Evolutionary conservation across 2,329 filamentous ascomycete species (phyloP), one percentile per base, ranked within the genome.

Genomic region (Zymoseptoria pseudotritici): DNA sequence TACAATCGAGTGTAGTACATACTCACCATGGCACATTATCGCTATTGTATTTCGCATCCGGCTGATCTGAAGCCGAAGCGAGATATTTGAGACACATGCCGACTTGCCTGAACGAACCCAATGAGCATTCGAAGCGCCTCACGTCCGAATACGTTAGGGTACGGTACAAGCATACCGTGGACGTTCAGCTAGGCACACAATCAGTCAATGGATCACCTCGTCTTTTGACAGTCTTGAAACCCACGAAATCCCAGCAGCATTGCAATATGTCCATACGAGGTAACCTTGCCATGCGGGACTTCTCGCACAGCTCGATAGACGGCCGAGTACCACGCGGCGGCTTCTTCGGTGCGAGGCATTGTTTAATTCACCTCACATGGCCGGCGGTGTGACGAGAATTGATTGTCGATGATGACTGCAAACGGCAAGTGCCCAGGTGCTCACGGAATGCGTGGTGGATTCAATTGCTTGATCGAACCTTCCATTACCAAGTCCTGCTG

Each of bases 71-170:
- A 60, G 67, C 73, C 75, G 79, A 58, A 72, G 91, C 84, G 11
- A 97, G 84, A 72, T 96, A 87, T 73, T 96, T 97, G 24, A 97
- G 83, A 74, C 89, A 95, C 53, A 94, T 81, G 57, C 93, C 93
- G 6, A 97, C 92, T 76, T 97, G 93, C 59, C 92, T 67, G 36
- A 21, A 20, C 19, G 20, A 31, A 54, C 46, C 11, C 26, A 29
- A 29, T 9, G 26, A 29, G 6, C 26, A 29, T 29, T 9, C 26
- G 6, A 9, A 29, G 26, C 26, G 8, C 26, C 26, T 24, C 22
- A 24, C 22, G 22, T 24, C 4, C 22, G 6, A 4, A 24, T 1
- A 24, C 22, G 22, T 5, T 5, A 4, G 22, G 22, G 22, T 24
- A 29, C 26, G 7, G 8, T 8, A 29, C 26, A 29, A 7, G 57